Percentiles rank a stretch among this genome's conserved stretches.
Evolutionary conservation across 2,329 filamentous ascomycete species (phyloP).

Genomic region (Dothiorella sarmentorum): DNA sequence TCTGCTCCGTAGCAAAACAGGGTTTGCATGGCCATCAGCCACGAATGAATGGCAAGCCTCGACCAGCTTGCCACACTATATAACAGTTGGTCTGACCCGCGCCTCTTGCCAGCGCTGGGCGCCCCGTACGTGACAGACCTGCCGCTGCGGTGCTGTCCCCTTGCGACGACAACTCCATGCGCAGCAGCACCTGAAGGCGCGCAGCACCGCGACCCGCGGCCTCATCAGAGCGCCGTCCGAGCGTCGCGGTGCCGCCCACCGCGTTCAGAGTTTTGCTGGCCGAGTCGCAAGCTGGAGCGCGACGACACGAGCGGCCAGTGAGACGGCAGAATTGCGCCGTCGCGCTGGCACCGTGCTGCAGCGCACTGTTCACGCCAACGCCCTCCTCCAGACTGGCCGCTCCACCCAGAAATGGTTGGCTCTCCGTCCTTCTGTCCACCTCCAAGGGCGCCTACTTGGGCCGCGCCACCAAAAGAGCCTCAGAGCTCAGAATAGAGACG

Average conservation of each 20-base stretch:
- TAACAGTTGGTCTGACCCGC: not conserved
- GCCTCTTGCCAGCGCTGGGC: not conserved
- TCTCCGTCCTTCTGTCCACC: slow-evolving; percentile 32
- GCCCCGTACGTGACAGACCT: slow-evolving; percentile 12
- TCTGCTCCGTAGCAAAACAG: not conserved
- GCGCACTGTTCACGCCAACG: slow-evolving; percentile 33
- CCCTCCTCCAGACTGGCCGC: slow-evolving; percentile 34
- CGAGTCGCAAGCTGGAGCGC: slow-evolving; percentile 14
- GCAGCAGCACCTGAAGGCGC: slow-evolving; percentile 26
- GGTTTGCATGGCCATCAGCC: not conserved
- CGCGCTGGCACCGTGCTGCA: slow-evolving; percentile 26
- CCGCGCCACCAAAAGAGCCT: slow-evolving; percentile 32
- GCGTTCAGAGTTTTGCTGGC: not conserved
- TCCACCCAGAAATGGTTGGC: slow-evolving; percentile 38
- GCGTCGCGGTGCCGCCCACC: slow-evolving; percentile 5
- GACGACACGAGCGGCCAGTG: not conserved
- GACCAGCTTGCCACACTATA: not conserved
- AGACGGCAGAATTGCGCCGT: not conserved
- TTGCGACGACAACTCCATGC: slow-evolving; percentile 28
- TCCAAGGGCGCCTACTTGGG: slow-evolving; percentile 37
- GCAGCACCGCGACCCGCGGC: slow-evolving; percentile 23
- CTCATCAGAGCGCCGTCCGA: slow-evolving; percentile 16
- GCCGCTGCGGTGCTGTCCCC: slow-evolving; percentile 32
- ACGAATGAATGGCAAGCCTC: not conserved
- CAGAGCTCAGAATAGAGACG: slow-evolving; percentile 42